Conservation (phyloP, 805 yeast species). For the Ogataea nonfermentans region DNA sequence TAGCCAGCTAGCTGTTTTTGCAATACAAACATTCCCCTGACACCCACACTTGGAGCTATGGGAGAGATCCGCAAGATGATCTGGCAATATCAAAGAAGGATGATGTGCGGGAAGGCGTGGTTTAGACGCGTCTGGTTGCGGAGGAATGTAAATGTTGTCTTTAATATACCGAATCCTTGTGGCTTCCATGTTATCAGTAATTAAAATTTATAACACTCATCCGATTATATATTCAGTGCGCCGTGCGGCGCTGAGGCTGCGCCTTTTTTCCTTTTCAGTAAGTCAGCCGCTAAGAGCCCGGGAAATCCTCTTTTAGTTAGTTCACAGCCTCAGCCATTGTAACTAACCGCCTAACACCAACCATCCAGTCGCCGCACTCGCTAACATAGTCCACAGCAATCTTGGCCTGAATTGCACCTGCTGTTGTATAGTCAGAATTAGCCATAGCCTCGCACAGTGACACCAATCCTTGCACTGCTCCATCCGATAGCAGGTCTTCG, state of each 20-base stretch:
- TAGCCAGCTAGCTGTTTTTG: slow-evolving; percentile 35
- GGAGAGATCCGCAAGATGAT: slow-evolving; percentile 28
- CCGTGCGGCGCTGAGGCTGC: slow-evolving; percentile 11
- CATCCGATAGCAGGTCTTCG: slow-evolving; percentile 58
- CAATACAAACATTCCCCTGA: slow-evolving; percentile 34
- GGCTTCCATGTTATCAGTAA: slow-evolving; percentile 31
- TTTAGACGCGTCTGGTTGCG: slow-evolving; percentile 13
- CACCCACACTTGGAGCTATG: slow-evolving; percentile 35
- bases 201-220: slow-evolving; percentile 6
- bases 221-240: slow-evolving; percentile 5
- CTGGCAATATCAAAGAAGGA: slow-evolving; percentile 36
- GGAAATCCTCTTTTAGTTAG: not conserved
- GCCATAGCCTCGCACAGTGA: slow-evolving; percentile 50
- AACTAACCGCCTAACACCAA: slow-evolving; percentile 85
- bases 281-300: not conserved
- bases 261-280: slow-evolving; percentile 1
- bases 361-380: slow-evolving; percentile 89
- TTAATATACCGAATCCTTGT: slow-evolving; percentile 31
- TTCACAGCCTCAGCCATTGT: slow-evolving; percentile 57
- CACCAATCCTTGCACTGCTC: slow-evolving; percentile 52
- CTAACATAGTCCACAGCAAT: slow-evolving; percentile 62
- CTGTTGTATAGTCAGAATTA: slow-evolving; percentile 54
- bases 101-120: slow-evolving; percentile 34
- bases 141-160: slow-evolving; percentile 35
- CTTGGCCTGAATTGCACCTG: slow-evolving; percentile 52